Evolutionary conservation across 345 rosid species (phyloP), one percentile per base, ranked within the genome.

Genomic region (Dipteronia dyeriana): DNA sequence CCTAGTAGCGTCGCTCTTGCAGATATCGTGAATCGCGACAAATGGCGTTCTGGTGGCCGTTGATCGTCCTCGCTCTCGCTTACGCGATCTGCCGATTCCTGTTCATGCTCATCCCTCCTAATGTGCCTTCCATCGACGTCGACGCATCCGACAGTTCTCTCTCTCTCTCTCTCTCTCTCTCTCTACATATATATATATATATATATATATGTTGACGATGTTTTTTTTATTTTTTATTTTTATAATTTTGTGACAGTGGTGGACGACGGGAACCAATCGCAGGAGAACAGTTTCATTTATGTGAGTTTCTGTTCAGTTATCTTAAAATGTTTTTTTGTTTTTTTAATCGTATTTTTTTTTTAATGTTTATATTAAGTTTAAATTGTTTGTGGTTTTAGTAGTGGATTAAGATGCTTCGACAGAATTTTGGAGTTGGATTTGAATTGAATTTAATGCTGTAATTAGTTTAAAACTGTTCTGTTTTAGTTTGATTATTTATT

Each of bases 31-130:
- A n/a, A 41, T 23, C 22, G 62, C 43, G 66, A n/a, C 49, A 75
- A 78, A 88, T 92, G 97, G 87, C 92, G 73, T 88, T 96, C 81
- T 94, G 93, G 99, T 94, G 98, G 97, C 91, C 97, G 20, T 67
- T 94, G 81, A 88, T 90, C 74, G 98, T 94, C 62, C 86, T 94
- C 77, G 95, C 88, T 31, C 82, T 90, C 71, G 99, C 99, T 62
- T 96, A 91, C 85, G 95, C 87, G 88, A 89, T 94, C 90, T 94
- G 98, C 65, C 87, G 90, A 71, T 92, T 96, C 87, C 86, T 94
- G 61, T 75, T 94, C 43, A 89, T 92, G 91, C 97, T 96, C 71
- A 89, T 96, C 81, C 98, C 98, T 79, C 91, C 90, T 39, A 94
- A 88, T 76, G 97, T 96, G 78, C 97, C 97, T 70, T 94, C 98